Percentiles rank a stretch among this genome's conserved stretches.
Conservation (phyloP, 2,329 filamentous ascomycete species). For the Ophiostoma australiae region DNA sequence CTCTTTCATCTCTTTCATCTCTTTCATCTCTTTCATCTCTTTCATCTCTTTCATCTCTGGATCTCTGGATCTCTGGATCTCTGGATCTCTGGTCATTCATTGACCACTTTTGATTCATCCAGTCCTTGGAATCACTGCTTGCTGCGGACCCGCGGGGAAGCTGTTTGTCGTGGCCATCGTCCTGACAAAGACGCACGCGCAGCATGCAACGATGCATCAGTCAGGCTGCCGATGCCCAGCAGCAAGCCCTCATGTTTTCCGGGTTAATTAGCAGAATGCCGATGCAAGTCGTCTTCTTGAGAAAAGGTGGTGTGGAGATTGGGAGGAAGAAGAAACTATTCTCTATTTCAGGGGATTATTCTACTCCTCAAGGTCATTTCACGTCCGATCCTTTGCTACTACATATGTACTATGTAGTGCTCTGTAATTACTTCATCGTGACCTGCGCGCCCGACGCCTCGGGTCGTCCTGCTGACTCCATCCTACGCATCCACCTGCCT, state of each 20-base stretch:
- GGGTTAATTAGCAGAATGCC: too few relatives aligned
- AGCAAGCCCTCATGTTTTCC: too few relatives aligned
- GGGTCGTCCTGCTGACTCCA: not conserved
- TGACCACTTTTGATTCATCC: not conserved
- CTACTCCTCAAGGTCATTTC: too few relatives aligned
- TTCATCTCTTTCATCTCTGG: not conserved
- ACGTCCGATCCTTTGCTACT: too few relatives aligned
- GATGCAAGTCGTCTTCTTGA: too few relatives aligned
- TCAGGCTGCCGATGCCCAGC: not conserved
- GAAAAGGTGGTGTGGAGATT: too few relatives aligned
- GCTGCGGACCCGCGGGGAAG: not conserved
- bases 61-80: too few relatives aligned
- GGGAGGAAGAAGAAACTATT: too few relatives aligned
- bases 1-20: not conserved
- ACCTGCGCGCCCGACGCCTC: not conserved
- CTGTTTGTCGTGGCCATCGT: not conserved
- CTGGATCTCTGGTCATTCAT: too few relatives aligned
- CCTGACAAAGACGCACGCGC: not conserved
- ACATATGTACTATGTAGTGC: too few relatives aligned
- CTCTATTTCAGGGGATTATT: too few relatives aligned
- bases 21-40: not conserved
- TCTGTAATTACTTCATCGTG: too few relatives aligned
- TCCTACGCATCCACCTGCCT: not conserved
- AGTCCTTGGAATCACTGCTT: not conserved
- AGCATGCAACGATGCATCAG: not conserved